These are phyloP conservation scores for Coniochaeta sp. DNA, from an alignment of 2,329 filamentous ascomycete species.

Conservation along the genomic window DNA sequence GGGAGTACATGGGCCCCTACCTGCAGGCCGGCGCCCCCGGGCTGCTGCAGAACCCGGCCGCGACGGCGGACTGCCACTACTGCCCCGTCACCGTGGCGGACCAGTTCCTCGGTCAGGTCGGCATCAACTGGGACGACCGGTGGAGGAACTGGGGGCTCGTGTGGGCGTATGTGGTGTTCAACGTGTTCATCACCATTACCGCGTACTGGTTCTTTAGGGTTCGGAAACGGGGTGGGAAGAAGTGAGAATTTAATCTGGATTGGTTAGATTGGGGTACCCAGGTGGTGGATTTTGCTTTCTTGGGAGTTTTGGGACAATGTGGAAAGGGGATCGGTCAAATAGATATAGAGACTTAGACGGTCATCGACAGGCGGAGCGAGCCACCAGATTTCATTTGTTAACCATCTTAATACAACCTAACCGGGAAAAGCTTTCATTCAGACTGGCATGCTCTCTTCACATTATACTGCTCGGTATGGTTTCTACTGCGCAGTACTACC, in stretches of 20 bases:
- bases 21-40: conserved; percentile 39
- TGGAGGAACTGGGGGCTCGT: conserved; percentile 68
- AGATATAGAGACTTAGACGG: neutral
- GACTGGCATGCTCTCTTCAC: no score
- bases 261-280: neutral
- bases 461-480: no score
- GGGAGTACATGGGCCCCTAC: conserved; percentile 53
- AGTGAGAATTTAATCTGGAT: neutral
- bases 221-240: conserved; percentile 16
- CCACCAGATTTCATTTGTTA: neutral
- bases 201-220: conserved; percentile 60
- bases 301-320: no score
- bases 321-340: no score
- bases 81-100: conserved; percentile 58
- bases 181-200: conserved; percentile 48
- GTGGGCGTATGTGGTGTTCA: conserved; percentile 60
- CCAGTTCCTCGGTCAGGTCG: conserved; percentile 43
- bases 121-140: conserved; percentile 43
- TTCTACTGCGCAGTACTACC: no score
- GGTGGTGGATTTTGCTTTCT: neutral
- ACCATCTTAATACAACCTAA: neutral
- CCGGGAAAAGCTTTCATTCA: no score
- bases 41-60: conserved; percentile 53
- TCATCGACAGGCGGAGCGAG: neutral
- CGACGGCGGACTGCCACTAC: conserved; percentile 54